Conservation (phyloP, 208 protist genomes). For the Phytomonas sp. region DNA sequence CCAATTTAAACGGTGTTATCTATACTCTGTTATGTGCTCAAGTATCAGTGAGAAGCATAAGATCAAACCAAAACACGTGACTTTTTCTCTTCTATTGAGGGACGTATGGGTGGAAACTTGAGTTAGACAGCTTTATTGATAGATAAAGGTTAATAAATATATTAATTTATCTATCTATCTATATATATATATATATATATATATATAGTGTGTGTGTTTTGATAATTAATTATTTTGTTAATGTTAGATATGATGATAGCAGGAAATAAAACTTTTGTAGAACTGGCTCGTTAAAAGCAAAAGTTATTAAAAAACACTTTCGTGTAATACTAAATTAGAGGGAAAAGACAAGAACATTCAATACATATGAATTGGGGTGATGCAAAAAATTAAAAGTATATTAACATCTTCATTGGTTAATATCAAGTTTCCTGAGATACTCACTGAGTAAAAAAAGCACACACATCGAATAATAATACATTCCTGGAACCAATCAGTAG, state of each 20-base stretch:
- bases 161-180: not conserved
- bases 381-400: conserved; percentile 2
- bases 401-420: not conserved
- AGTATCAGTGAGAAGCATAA: not conserved
- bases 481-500: not conserved
- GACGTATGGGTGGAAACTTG: not conserved
- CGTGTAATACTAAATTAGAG: conserved; percentile 2
- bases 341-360: conserved; percentile 14
- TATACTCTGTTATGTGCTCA: not conserved
- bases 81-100: not conserved
- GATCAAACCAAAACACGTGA: not conserved
- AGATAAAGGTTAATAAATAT: not conserved
- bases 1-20: not conserved
- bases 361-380: conserved; percentile 1
- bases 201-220: conserved; percentile 8
- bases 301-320: not conserved
- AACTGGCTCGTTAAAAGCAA: conserved; percentile 1
- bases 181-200: conserved; percentile 9
- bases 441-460: conserved; percentile 12
- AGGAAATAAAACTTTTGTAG: not conserved
- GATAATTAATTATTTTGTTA: conserved; percentile 2
- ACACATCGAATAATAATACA: conserved; percentile 6
- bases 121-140: not conserved
- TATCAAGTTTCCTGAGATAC: not conserved
- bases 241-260: not conserved